Evolutionary conservation across 179 eudicot genomes (phyloP).

Genomic region (Camellia oleifera): DNA sequence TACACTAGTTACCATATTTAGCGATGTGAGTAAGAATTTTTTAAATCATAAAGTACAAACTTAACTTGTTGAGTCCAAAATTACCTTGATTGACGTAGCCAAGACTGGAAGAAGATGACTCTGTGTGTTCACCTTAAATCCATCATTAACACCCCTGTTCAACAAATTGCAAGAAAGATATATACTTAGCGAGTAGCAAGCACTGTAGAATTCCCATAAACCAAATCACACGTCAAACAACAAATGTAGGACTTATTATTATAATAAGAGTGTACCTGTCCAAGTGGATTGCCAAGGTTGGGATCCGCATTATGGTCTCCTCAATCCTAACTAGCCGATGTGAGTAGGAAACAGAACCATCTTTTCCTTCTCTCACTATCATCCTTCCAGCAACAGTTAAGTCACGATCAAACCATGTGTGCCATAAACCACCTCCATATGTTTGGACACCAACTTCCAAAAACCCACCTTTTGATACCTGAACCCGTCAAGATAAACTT

Average conservation of each 20-base stretch:
- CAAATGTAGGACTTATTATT: not conserved
- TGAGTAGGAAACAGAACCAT: constrained; percentile 53
- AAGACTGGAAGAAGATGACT: constrained; percentile 84
- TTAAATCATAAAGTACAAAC: too few relatives aligned
- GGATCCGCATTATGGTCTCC: constrained; percentile 93
- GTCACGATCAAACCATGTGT: constrained; percentile 98
- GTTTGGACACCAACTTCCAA: constrained; percentile 91
- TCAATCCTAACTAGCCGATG: constrained; percentile 76
- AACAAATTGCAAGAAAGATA: constrained; percentile 12
- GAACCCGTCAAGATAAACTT: constrained; percentile 8
- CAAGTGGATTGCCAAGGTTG: constrained; percentile 93
- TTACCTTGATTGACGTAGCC: constrained; percentile 92
- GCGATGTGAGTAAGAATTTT: not conserved
- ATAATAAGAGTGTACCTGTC: constrained; percentile 54
- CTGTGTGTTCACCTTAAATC: constrained; percentile 85
- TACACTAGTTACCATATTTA: not conserved
- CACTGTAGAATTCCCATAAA: not conserved
- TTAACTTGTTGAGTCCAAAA: not conserved
- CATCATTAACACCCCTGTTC: constrained; percentile 68
- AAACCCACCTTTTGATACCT: constrained; percentile 90
- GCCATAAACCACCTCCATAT: constrained; percentile 99
- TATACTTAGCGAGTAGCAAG: not conserved
- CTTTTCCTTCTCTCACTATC: constrained; percentile 62
- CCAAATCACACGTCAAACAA: not conserved
- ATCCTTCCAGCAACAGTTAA: constrained; percentile 86